Percentiles rank a stretch among this genome's conserved stretches.
These are phyloP conservation scores for Saccharomycopsis sp. DNA, from an alignment of 805 yeast genomes.

Conservation along the genomic window DNA sequence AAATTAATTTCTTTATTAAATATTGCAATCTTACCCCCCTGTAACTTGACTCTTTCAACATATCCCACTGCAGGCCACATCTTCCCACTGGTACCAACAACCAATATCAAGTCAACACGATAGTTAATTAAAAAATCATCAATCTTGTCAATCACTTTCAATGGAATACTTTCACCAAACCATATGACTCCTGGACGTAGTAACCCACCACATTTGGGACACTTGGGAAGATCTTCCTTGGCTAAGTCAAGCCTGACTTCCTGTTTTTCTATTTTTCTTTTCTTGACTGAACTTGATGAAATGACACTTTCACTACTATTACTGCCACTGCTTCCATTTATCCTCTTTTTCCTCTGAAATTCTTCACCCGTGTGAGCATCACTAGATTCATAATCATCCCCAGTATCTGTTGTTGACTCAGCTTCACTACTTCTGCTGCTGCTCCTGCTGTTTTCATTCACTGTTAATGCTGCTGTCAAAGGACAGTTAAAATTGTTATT, in stretches of 20 bases:
- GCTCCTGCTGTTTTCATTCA: neutral
- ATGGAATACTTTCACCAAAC: slow-evolving; percentile 87
- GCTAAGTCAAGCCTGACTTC: slow-evolving; percentile 39
- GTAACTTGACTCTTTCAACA: slow-evolving; percentile 63
- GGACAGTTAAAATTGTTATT: slow-evolving; percentile 50
- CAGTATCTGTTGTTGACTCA: neutral
- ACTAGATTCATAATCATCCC: neutral
- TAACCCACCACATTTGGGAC: slow-evolving; percentile 68
- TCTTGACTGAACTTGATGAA: slow-evolving; percentile 1
- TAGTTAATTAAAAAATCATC: slow-evolving; percentile 56
- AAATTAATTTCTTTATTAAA: slow-evolving; percentile 63
- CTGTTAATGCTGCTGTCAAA: slow-evolving; percentile 45
- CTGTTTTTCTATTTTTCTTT: slow-evolving; percentile 5
- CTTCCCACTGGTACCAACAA: slow-evolving; percentile 77
- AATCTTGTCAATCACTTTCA: slow-evolving; percentile 52
- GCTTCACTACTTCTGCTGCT: neutral
- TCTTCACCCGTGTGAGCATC: too few relatives aligned
- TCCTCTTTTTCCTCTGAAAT: too few relatives aligned
- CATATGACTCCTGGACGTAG: slow-evolving; percentile 88
- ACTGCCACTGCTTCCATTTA: neutral
- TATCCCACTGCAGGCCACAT: slow-evolving; percentile 93
- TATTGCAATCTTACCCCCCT: slow-evolving; percentile 78
- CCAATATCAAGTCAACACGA: slow-evolving; percentile 65
- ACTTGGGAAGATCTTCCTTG: slow-evolving; percentile 54
- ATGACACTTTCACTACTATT: slow-evolving; percentile 12